Evolutionary conservation across 257 asterid species (phyloP), one percentile per base, ranked within the genome.

Genomic region (Galeopsis tetrahit): DNA sequence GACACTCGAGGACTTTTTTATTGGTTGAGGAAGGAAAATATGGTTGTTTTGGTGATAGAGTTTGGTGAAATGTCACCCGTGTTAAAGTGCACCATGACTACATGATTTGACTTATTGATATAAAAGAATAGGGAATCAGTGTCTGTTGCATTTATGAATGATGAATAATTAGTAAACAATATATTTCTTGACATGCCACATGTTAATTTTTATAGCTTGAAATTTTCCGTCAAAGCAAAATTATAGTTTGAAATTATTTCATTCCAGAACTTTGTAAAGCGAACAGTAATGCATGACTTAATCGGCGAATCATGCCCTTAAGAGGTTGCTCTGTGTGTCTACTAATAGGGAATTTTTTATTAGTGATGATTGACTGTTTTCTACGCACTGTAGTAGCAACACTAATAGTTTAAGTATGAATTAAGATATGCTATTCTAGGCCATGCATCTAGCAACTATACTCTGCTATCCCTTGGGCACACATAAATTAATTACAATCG

Each of bases 41-140:
- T 52, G 63, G 51, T 61, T 67, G 11, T 48, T 53, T 62, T 80
- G 57, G 28, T 21, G 28, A 21, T 21, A 21, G 28, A 21, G 28
- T 21, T 21, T 21, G 28, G 78, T 63, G 67, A 77, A 65, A 55
- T 77, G 73, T 58, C 63, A 13, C 69, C 38, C 63, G 65, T 72
- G 68, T 44, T 69, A 73, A 60, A 6, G 76, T 63, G 67, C 76
- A 32, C 63, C 31, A 11, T n/a, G 67, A 31, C 74, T 56, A 55
- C 65, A 52, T 76, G 21, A 40, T 80, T 46, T 74, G 78, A 75
- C 58, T 59, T 70, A 11, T 33, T 73, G 61, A 8, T 42, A 10
- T 40, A 36, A 43, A 72, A 63, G 64, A 44, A 60, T 49, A 60
- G 66, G 51, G 55, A 72, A 79, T 63, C 53, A 51, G 73, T 67